These are phyloP conservation scores for Pholiota conissans DNA, from an alignment of 768 basidiomycete genomes.

Conservation along the genomic window DNA sequence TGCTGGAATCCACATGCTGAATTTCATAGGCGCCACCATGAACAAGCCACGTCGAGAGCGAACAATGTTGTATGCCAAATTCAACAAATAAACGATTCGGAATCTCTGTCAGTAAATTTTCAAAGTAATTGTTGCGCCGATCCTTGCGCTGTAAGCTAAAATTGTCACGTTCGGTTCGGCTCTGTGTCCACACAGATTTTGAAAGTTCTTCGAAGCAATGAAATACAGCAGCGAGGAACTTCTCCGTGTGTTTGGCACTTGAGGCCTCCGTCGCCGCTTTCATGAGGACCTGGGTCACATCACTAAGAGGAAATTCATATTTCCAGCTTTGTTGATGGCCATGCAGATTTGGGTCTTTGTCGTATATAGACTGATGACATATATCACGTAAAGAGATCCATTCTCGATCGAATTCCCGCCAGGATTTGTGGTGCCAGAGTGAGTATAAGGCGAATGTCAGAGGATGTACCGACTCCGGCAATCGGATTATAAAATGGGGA, in stretches of 20 bases:
- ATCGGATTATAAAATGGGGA: not conserved
- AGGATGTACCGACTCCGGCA: not conserved
- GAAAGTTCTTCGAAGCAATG: conserved; percentile 19
- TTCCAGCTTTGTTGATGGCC: not conserved
- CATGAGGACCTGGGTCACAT: conserved; percentile 13
- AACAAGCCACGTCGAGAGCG: not conserved
- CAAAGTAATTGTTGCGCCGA: not conserved
- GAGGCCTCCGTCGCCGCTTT: not conserved
- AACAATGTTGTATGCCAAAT: too few species aligned
- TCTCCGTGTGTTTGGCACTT: conserved; percentile 9
- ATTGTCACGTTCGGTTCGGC: too few species aligned
- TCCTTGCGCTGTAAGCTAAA: not conserved
- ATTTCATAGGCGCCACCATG: not conserved
- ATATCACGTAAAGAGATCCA: conserved; percentile 1
- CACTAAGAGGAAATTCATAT: conserved; percentile 5
- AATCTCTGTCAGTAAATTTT: not conserved
- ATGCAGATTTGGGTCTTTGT: not conserved
- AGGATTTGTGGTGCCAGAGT: not conserved
- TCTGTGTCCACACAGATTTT: not conserved
- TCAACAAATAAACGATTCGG: too few species aligned
- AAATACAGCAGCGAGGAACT: conserved; percentile 9
- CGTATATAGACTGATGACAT: not conserved
- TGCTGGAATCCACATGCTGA: not conserved
- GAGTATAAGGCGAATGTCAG: not conserved
- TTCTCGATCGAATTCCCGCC: not conserved